Conservation (phyloP, 2,329 filamentous ascomycete genomes). For the Neocucurbitaria cava region DNA sequence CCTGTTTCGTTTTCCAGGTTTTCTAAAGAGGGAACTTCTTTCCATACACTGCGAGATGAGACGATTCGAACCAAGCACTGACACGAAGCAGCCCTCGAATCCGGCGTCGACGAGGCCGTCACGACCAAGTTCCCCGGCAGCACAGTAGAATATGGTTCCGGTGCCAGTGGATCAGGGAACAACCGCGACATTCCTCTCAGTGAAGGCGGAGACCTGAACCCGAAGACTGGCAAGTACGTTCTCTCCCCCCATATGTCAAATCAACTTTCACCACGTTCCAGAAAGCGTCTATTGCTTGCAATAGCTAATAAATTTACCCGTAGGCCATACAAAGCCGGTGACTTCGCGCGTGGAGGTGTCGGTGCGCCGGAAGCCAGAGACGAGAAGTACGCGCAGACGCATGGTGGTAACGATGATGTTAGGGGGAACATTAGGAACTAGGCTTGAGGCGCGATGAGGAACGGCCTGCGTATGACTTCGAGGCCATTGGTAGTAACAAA, state of each 20-base stretch:
- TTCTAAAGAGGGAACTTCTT: too few species aligned
- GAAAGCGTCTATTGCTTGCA: too few species aligned
- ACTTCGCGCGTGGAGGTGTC: constrained; percentile 53
- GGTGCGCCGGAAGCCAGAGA: constrained; percentile 58
- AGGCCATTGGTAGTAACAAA: not conserved
- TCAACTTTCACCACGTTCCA: not conserved
- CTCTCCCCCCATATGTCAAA: not conserved
- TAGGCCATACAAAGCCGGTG: constrained; percentile 54
- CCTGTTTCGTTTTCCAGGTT: too few species aligned
- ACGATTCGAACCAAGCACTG: not conserved
- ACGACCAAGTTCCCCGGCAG: constrained; percentile 54
- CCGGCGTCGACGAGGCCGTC: constrained; percentile 55
- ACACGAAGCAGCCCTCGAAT: constrained; percentile 50
- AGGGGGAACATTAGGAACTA: constrained; percentile 49
- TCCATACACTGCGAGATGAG: too few species aligned
- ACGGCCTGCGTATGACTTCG: not conserved
- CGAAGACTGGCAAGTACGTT: constrained; percentile 48
- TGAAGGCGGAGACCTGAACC: constrained; percentile 55
- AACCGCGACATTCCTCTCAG: constrained; percentile 56
- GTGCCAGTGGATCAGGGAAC: constrained; percentile 53
- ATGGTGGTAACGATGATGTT: constrained; percentile 51
- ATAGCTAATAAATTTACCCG: not conserved
- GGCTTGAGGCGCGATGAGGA: not conserved
- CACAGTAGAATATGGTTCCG: constrained; percentile 52
- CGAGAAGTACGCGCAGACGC: constrained; percentile 44